Conservation (phyloP, 495 filamentous ascomycete genomes). For the Penicillium macrosclerotiorum region DNA sequence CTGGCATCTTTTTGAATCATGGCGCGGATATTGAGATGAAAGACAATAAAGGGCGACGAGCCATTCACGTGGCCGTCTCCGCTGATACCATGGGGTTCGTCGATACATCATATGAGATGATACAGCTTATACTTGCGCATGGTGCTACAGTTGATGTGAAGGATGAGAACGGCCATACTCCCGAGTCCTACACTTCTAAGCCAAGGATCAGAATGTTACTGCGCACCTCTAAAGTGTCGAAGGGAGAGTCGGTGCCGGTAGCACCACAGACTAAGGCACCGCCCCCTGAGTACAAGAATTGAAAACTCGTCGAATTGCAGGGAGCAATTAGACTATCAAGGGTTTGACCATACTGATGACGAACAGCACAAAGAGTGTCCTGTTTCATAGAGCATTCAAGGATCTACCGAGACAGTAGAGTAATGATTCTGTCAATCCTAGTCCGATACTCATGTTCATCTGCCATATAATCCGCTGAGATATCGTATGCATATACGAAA, state of each 20-base stretch:
- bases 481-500: too few relatives aligned
- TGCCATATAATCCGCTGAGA: too few relatives aligned
- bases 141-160: slow-evolving; percentile 4
- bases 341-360: too few relatives aligned
- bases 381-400: too few relatives aligned
- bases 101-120: too few relatives aligned
- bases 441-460: too few relatives aligned
- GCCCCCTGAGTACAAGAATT: neutral
- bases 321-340: too few relatives aligned
- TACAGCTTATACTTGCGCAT: neutral
- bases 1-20: neutral
- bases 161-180: neutral
- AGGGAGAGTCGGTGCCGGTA: neutral
- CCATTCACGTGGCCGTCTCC: slow-evolving; percentile 1
- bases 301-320: too few relatives aligned
- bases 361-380: too few relatives aligned
- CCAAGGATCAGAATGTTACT: slow-evolving; percentile 8
- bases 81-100: too few relatives aligned
- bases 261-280: neutral
- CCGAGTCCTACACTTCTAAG: neutral
- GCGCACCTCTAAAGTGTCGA: slow-evolving; percentile 1
- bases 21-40: slow-evolving; percentile 7
- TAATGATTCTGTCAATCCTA: too few relatives aligned
- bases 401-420: too few relatives aligned
- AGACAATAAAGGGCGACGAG: neutral